Base-by-base conservation (phyloP, 2,329 filamentous ascomycete genomes). In the Metarhizium anisopliae region DNA sequence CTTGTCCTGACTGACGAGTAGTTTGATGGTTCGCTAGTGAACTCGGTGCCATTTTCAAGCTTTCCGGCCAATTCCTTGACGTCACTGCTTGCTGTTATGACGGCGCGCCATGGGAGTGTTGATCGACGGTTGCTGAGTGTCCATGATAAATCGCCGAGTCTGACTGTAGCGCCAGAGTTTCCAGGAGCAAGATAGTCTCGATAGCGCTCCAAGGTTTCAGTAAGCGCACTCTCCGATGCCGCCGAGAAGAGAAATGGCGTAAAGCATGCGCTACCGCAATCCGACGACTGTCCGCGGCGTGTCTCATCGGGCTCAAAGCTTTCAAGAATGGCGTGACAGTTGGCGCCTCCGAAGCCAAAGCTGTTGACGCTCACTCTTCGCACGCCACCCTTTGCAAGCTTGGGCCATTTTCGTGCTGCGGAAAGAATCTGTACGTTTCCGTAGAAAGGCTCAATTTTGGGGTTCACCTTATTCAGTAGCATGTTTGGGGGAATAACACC, bases 321-420 rank as follows among this genome's bases (percentile, higher is more conserved):
- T 6, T 59, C 56, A 8, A 79, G 53, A 18, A 78, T 71, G 6
- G 70, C 65, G 55, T 79, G 77, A 0, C 70, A 71, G 51, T 78
- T 78, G 1, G 75, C 76, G 36, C 77, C 77, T 6, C 77, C 77
- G 59, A 74, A 79, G 2, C 77, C 77, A 58, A 79, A 80, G 45
- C 70, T 73, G 62, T 78, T 78, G 52, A 79, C 68, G 55, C 72
- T 73, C 16, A 68, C 74, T 10, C 76, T 71, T 2, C 74, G 69
- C 38, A 16, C 29, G 35, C 5, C 6, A 10, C 5, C 32, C n/a
- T 25, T 40, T 14, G 30, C 35, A 53, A 25, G 13, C 16, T 52
- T 4, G 38, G 65, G 66, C 65, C 64, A 67, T 13, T 63, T 56
- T 13, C 42, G 55, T 7, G 59, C 8, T 11, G 59, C 54, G 1